A percentile compares a stretch with the other conserved stretches of the same genome.
Conservation (phyloP, 768 basidiomycete species). For the Leccinum sublutescens region DNA sequence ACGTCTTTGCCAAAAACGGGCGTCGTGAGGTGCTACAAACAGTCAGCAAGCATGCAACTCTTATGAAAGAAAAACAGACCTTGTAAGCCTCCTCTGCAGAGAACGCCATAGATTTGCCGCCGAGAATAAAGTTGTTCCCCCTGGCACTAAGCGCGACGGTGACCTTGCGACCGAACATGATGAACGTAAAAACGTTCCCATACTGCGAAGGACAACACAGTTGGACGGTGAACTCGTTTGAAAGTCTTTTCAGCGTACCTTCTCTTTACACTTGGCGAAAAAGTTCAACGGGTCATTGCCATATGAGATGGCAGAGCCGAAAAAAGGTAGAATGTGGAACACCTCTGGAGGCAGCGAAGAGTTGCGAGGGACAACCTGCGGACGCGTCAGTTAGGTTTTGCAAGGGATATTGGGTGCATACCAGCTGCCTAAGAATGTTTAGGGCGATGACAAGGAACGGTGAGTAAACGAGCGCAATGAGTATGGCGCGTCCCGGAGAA, state of each 20-base stretch:
- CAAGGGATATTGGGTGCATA: slow-evolving; percentile 33
- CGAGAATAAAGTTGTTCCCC: slow-evolving; percentile 92
- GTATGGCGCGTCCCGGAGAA: slow-evolving; percentile 29
- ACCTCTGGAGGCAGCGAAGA: slow-evolving; percentile 82
- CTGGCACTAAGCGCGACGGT: slow-evolving; percentile 89
- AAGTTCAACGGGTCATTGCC: slow-evolving; percentile 93
- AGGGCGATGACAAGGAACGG: slow-evolving; percentile 67
- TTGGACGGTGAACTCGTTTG: neutral
- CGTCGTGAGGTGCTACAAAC: slow-evolving; percentile 75
- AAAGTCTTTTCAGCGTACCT: slow-evolving; percentile 46
- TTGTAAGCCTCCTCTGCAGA: slow-evolving; percentile 97
- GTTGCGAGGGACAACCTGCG: slow-evolving; percentile 64
- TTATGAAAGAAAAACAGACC: slow-evolving; percentile 40
- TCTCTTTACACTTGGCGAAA: slow-evolving; percentile 73
- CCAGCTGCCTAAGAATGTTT: slow-evolving; percentile 80
- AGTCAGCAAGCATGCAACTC: neutral
- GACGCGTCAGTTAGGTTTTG: slow-evolving; percentile 1
- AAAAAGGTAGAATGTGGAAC: slow-evolving; percentile 87
- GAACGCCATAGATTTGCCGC: slow-evolving; percentile 88
- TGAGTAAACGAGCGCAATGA: slow-evolving; percentile 54
- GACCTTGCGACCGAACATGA: slow-evolving; percentile 83
- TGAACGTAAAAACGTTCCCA: slow-evolving; percentile 96
- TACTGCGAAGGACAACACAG: slow-evolving; percentile 50
- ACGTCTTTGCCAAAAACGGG: slow-evolving; percentile 98
- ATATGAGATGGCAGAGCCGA: slow-evolving; percentile 88